These are phyloP conservation scores for Tricholoma matsutake DNA, from an alignment of 768 basidiomycete genomes.

Conservation along the genomic window DNA sequence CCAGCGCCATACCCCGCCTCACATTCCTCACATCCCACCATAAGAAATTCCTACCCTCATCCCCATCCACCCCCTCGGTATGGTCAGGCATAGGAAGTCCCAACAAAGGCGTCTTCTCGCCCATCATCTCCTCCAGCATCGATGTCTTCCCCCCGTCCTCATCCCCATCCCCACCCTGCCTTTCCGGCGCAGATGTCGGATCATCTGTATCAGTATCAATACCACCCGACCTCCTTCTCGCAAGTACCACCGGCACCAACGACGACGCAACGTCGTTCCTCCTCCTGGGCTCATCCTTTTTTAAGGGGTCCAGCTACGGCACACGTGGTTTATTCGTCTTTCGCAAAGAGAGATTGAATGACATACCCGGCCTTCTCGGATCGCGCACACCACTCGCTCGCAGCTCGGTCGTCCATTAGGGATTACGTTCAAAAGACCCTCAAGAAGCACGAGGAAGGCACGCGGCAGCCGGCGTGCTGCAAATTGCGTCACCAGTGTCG, in stretches of 20 bases:
- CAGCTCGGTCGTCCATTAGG: slow-evolving; percentile 66
- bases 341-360: neutral
- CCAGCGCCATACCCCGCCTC: neutral
- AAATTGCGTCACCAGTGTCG: slow-evolving; percentile 52
- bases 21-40: neutral
- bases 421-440: slow-evolving; percentile 61
- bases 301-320: slow-evolving; percentile 16
- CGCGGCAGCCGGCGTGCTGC: slow-evolving; percentile 71
- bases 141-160: slow-evolving; percentile 11
- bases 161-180: neutral
- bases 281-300: slow-evolving; percentile 9
- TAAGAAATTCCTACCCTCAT: neutral
- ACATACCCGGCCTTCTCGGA: slow-evolving; percentile 72
- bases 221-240: slow-evolving; percentile 10
- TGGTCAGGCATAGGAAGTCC: slow-evolving; percentile 11
- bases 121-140: slow-evolving; percentile 1
- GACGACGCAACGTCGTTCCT: slow-evolving; percentile 3
- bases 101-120: slow-evolving; percentile 14
- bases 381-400: slow-evolving; percentile 65
- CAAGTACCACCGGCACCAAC: slow-evolving; percentile 2
- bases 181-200: neutral
- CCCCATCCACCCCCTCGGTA: neutral
- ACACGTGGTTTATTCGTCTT: neutral
- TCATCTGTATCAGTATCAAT: neutral
- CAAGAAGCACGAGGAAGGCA: slow-evolving; percentile 68